Evolutionary conservation across 495 filamentous ascomycete species (phyloP), one percentile per base, ranked within the genome.

Genomic region (Neurospora sp.): DNA sequence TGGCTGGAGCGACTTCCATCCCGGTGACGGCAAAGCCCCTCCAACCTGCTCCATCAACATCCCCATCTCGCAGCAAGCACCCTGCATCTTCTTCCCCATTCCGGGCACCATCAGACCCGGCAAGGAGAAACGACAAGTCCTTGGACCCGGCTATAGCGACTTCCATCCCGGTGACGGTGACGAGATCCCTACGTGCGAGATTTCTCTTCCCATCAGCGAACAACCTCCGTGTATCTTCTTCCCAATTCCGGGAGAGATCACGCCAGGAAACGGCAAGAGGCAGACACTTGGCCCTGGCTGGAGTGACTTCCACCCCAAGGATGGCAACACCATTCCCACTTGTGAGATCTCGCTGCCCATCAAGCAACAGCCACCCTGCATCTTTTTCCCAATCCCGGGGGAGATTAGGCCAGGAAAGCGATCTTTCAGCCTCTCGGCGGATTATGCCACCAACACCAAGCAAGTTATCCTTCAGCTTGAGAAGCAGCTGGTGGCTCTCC

Each of bases 141-240:
- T 76, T 40, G 70, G 69, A 41, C 70, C 71, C 69, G 71, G 73
- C 59, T 59, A 71, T 70, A 73, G 74, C 75, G 73, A 72, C 17
- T 2, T 73, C 17, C 70, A 65, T 17, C 72, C 73, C 2, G 76
- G 77, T 14, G 39, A 71, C 7, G 74, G 74, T 16, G 45, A 53
- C 20, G 22, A 65, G 4, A 53, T 73, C 22, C 72, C 73, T 3
- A 35, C 42, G 2, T 80, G 78, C 75, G 12, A 73, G 65, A 27
- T 40, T 8, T 69, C 69, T 20, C 35, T 73, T n/a, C 75, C 78
- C 16, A 70, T 75, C 39, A 40, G 45, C 8, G 70, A 71, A 22
- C 72, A 75, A 53, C 74, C 74, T 3, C 76, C 76, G 14, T 79
- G 79, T 74, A 68, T 81, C 27, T 42, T 82, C 37, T 72, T 76